A percentile compares a stretch with the other conserved stretches of the same genome.
Evolutionary conservation across 495 filamentous ascomycete species (phyloP).

Genomic region (Aspergillus campestris): DNA sequence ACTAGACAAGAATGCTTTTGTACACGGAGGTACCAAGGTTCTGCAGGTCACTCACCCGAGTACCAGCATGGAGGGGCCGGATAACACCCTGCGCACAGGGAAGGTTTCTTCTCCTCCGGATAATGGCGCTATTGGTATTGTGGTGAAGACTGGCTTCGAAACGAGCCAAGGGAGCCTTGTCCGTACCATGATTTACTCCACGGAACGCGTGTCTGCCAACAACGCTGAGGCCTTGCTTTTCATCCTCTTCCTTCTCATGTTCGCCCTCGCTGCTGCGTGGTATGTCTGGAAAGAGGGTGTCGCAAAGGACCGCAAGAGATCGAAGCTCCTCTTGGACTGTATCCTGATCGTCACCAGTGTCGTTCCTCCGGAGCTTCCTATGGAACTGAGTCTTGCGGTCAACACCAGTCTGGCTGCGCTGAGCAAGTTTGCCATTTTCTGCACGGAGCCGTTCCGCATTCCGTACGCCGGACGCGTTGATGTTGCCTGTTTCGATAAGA

Average conservation of each 20-base stretch:
- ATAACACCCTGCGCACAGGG: slow-evolving; percentile 50
- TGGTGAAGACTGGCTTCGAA: slow-evolving; percentile 97
- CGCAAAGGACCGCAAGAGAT: slow-evolving; percentile 83
- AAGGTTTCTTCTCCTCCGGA: slow-evolving; percentile 74
- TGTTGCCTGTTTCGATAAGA: slow-evolving; percentile 98
- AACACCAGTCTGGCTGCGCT: slow-evolving; percentile 97
- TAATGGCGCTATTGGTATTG: slow-evolving; percentile 86
- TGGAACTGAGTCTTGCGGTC: slow-evolving; percentile 95
- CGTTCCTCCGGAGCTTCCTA: slow-evolving; percentile 93
- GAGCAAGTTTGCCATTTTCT: slow-evolving; percentile 94
- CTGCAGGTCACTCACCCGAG: slow-evolving; percentile 82
- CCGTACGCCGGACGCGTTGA: slow-evolving; percentile 94
- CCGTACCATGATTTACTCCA: slow-evolving; percentile 99
- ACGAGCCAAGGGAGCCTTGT: slow-evolving; percentile 96
- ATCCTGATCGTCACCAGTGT: slow-evolving; percentile 96
- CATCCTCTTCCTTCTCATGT: slow-evolving; percentile 92
- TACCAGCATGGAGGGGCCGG: slow-evolving; percentile 58
- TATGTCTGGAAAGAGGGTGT: slow-evolving; percentile 99
- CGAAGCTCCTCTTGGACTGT: slow-evolving; percentile 94
- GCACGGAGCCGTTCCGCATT: slow-evolving; percentile 98
- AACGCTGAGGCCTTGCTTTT: slow-evolving; percentile 91
- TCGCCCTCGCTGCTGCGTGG: slow-evolving; percentile 97
- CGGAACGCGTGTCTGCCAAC: slow-evolving; percentile 94
- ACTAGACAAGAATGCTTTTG: slow-evolving; percentile 90
- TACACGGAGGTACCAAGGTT: slow-evolving; percentile 96